phyloP scores from a whole-genome alignment of 441 rosid genomes.

The Aleurites moluccanus region DNA sequence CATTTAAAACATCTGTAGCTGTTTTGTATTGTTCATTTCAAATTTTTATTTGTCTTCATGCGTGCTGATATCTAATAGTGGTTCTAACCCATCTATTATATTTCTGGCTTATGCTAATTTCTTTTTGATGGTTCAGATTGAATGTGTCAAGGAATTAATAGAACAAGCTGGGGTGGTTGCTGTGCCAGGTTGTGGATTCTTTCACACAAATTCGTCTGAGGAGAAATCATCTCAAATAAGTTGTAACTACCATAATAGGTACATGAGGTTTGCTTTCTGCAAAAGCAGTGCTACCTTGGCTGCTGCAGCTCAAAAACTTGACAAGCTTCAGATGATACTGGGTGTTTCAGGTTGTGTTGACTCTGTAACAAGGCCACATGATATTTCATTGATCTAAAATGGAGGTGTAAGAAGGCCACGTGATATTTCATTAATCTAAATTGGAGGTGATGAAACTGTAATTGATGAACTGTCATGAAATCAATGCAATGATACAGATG shows the following conservation, averaged over 20 bases:
- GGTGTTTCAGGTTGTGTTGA: conserved; percentile 23
- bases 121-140: conserved; percentile 38
- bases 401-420: not conserved
- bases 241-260: conserved; percentile 34
- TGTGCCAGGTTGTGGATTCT: conserved; percentile 62
- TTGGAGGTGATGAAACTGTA: not conserved
- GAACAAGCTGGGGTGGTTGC: conserved; percentile 58
- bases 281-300: conserved; percentile 47
- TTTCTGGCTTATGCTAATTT: not conserved
- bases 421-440: not conserved
- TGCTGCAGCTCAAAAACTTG: conserved; percentile 48
- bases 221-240: conserved; percentile 17
- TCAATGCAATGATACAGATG: not conserved
- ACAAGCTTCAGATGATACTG: conserved; percentile 23
- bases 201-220: conserved; percentile 31
- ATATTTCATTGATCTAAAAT: not conserved
- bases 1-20: not conserved
- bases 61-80: not conserved
- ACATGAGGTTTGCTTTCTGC: conserved; percentile 63
- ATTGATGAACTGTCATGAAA: not conserved
- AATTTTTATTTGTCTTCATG: not conserved
- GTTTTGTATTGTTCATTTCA: not conserved
- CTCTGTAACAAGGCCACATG: conserved; percentile 1
- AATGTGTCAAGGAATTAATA: conserved; percentile 50
- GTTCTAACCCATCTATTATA: not conserved